Evolutionary conservation across 495 filamentous ascomycete genomes (phyloP), one percentile per base, ranked within the genome.

Genomic region (Filosporella fistucella): DNA sequence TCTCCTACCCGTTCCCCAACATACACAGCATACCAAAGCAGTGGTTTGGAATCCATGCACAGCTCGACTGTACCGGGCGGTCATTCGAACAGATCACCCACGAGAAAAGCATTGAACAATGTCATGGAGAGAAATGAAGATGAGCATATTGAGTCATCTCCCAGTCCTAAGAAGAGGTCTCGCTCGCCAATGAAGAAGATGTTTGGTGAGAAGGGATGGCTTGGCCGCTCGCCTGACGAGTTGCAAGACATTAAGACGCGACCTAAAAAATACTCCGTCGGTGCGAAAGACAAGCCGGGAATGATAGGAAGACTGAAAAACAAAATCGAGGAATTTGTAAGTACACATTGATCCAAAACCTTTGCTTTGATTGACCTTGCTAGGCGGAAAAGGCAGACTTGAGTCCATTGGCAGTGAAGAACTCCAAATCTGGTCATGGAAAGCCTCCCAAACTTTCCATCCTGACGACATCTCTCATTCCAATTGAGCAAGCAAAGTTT

Each of bases 161-260:
- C 39, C 13, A 35, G 18, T 4, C 51, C 60, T 11, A 45, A 51
- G 13, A 68, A 66, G 40, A 49, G 62, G 25, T 62, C 66, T 24
- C 55, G 65, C 21, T 70, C 66, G 1, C 68, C 66, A 28, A 68
- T 69, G 60, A 80, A 78, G 57, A 71, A 71, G 42, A 60, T 80
- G 42, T 79, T 80, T 46, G 76, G 76, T 2, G 60, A 69, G 24
- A 61, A 70, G 21, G 76, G 75, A 37, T 77, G 68, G 68, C 68
- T 79, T 36, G 70, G 71, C 42, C 21, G 39, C 14, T 52, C 51
- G 14, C 47, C 56, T 3, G 28, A 49, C 22, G 28, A 60, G 60
- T 30, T 65, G 57, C 13, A 58, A 53, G 17, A 65, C 60, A 28
- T 42, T 59, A 61, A 66, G 59, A 23, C 57, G 56, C 16, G 28